Evolutionary conservation across 2,329 filamentous ascomycete genomes (phyloP), one percentile per base, ranked within the genome.

Genomic region (Alternaria hordeiaustralica): DNA sequence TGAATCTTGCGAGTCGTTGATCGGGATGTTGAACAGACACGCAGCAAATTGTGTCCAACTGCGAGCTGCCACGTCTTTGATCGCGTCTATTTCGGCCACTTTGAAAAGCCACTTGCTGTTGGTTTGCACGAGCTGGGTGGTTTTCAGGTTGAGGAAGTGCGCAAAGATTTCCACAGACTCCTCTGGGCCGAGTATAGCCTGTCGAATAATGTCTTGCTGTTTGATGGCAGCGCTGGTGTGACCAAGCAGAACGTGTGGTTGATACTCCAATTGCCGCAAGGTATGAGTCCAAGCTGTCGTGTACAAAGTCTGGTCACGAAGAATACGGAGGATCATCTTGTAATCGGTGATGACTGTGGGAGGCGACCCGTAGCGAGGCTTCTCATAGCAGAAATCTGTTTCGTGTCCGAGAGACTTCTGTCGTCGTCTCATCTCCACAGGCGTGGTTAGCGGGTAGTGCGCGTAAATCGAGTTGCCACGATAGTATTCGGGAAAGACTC

Each of bases 401-500:
- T 36, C 33, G 33, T 36, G 33, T 3, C 33, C 33, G 33, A 36
- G 15, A 36, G 33, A 36, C 33, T 36, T 36, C 33, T 36, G 33
- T 36, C 33, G 33, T 36, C 33, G 33, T 36, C 33, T 36, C 33
- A 36, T 36, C 33, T 36, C 33, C 15, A n/a, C 2, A 36, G 33
- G 33, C 0, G 15, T 49, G 46, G 46, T 49, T 3, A 28, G 46
- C 15, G 46, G 23, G n/a, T 49, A 28, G 6, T 49, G 46, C n/a
- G 46, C 25, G 46, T 49, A 49, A 28, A 28, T 49, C n/a, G 46
- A 49, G 15, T 49, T 49, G 46, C 46, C 46, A 49, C 46, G 46
- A 28, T 49, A 49, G 11, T 49, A 49, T 49, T 49, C 46, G 46
- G 67, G 36, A 49, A 69, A 71, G 9, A 67, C 64, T 41, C 64